Percentiles rank a stretch among this genome's conserved stretches.
Conservation (phyloP, 225 moss, liverwort and hornwort genomes). For the Polytrichum formosum region DNA sequence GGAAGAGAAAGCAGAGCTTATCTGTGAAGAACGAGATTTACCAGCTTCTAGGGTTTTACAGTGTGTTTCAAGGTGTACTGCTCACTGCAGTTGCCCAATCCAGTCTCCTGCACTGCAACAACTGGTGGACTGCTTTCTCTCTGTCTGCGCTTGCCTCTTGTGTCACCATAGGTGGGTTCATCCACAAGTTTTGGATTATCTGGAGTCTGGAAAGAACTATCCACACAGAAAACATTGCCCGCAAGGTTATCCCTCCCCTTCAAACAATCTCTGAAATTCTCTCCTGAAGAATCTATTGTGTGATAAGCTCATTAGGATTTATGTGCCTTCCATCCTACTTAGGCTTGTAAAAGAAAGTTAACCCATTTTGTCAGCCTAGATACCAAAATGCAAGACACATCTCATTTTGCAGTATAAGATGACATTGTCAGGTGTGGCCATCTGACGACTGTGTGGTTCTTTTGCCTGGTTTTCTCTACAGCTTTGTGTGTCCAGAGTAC, state of each 20-base stretch:
- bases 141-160: conserved; percentile 25
- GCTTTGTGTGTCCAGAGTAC: conserved; percentile 8
- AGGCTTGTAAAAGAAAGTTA: too few species aligned
- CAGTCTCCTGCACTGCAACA: conserved; percentile 1
- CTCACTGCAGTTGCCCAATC: conserved; percentile 36
- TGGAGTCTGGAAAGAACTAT: conserved; percentile 18
- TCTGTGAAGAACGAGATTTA: conserved; percentile 32
- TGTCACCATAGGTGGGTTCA: conserved; percentile 16
- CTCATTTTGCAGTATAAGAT: background rate
- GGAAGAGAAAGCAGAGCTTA: conserved; percentile 23
- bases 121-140: conserved; percentile 36
- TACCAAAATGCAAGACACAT: background rate
- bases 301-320: too few species aligned
- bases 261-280: background rate
- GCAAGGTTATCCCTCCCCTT: conserved; percentile 8
- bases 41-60: conserved; percentile 32
- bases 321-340: too few species aligned
- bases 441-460: background rate
- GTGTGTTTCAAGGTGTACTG: conserved; percentile 44
- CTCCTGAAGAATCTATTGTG: too few species aligned
- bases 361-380: background rate
- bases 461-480: conserved; percentile 5
- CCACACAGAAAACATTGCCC: conserved; percentile 9
- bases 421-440: background rate
- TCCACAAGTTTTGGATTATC: conserved; percentile 12